These are phyloP conservation scores for Eucalyptus rudis DNA, from an alignment of 345 rosid species.

Conservation along the genomic window DNA sequence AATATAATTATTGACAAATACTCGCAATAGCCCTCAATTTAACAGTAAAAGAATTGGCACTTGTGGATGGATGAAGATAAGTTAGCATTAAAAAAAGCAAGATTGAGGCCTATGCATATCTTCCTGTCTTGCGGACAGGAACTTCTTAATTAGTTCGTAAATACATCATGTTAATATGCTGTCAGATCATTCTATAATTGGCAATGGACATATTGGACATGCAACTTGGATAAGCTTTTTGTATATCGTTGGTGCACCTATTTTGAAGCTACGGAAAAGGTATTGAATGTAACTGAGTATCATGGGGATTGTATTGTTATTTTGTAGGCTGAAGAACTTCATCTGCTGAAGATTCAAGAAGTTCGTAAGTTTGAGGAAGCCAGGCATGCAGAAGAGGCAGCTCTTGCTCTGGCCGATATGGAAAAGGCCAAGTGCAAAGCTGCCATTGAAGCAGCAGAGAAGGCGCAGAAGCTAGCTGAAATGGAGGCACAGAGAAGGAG, in stretches of 20 bases:
- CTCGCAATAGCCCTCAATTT: not conserved
- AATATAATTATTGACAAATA: not conserved
- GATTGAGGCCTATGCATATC: not conserved
- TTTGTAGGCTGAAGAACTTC: conserved; percentile 63
- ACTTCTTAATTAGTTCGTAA: not conserved
- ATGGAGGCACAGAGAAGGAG: conserved; percentile 55
- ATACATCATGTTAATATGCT: not conserved
- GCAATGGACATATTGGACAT: not conserved
- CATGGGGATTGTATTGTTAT: not conserved
- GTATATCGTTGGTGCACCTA: not conserved
- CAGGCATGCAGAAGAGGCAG: conserved; percentile 59
- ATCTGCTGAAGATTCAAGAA: conserved; percentile 62
- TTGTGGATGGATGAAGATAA: not conserved
- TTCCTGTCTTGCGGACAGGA: not conserved
- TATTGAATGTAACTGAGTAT: not conserved
- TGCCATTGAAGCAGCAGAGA: conserved; percentile 77
- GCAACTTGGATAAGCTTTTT: not conserved
- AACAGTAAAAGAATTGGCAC: not conserved
- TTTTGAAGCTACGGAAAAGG: not conserved
- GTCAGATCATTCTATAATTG: not conserved
- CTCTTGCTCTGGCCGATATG: conserved; percentile 63
- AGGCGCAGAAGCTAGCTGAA: conserved; percentile 60
- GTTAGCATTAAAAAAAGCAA: not conserved
- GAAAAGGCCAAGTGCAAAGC: conserved; percentile 85
- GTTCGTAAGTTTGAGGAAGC: conserved; percentile 61